A percentile compares a stretch with the other conserved stretches of the same genome.
phyloP scores from a whole-genome alignment of 2,329 filamentous ascomycete species.

The Mycosphaerella sp. region DNA sequence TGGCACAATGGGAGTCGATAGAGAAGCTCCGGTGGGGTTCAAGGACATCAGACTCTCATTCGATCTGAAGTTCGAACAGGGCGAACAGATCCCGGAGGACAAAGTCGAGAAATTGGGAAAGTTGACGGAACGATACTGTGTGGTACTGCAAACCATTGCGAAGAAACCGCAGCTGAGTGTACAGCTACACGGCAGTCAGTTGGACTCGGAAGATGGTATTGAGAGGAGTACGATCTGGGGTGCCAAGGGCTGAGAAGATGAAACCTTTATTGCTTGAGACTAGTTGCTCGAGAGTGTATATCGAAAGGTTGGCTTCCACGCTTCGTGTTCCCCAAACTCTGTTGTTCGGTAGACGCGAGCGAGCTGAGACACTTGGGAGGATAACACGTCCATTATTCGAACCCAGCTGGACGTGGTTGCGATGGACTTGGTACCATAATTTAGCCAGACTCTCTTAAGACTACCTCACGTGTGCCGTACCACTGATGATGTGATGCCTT shows the following conservation, averaged over 20 bases:
- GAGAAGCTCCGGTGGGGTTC: constrained; percentile 43
- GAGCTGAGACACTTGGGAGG: neutral
- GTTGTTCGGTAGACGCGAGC: neutral
- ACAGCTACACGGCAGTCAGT: constrained; percentile 26
- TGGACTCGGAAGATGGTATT: constrained; percentile 25
- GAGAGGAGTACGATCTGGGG: constrained; percentile 27
- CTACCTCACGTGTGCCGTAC: too few species aligned
- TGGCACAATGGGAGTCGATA: constrained; percentile 46
- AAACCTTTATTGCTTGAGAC: constrained; percentile 9
- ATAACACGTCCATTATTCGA: neutral
- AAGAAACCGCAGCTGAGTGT: constrained; percentile 36
- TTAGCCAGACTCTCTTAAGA: neutral
- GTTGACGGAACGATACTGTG: constrained; percentile 47
- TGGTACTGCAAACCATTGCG: constrained; percentile 39
- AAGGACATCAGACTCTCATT: constrained; percentile 43
- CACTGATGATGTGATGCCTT: too few species aligned
- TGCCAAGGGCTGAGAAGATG: constrained; percentile 1
- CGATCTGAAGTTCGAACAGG: constrained; percentile 36
- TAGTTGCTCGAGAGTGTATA: neutral
- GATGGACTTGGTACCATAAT: neutral
- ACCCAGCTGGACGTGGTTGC: neutral
- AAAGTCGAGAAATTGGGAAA: constrained; percentile 43
- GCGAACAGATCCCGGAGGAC: constrained; percentile 36
- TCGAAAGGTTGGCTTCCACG: neutral
- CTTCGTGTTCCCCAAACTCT: neutral